These are phyloP conservation scores for Ambrosiella xylebori DNA, from an alignment of 2,329 filamentous ascomycete species.

Conservation along the genomic window DNA sequence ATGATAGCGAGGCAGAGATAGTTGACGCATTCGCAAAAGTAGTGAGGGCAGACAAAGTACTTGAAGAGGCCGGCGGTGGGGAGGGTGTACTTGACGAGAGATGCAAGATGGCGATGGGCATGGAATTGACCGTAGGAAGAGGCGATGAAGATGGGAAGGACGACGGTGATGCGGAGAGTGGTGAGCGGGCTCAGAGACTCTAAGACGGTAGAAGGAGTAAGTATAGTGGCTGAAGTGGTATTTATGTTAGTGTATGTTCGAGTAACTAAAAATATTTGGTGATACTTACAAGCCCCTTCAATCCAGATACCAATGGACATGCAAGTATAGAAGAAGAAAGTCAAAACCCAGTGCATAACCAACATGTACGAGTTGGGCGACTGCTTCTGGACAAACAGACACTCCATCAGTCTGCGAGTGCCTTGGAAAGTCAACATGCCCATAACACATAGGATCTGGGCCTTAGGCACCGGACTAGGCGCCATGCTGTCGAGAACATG, in stretches of 20 bases:
- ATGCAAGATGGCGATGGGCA: slow-evolving; percentile 52
- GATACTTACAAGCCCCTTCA: slow-evolving; percentile 51
- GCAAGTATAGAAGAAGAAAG: slow-evolving; percentile 56
- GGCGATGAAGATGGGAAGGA: slow-evolving; percentile 46
- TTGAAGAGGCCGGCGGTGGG: slow-evolving; percentile 58
- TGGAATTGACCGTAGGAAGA: slow-evolving; percentile 59
- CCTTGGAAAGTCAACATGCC: slow-evolving; percentile 61
- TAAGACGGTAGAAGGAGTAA: slow-evolving; percentile 12
- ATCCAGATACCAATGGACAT: slow-evolving; percentile 69
- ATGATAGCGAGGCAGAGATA: slow-evolving; percentile 64
- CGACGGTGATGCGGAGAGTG: slow-evolving; percentile 20
- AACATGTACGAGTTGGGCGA: slow-evolving; percentile 62
- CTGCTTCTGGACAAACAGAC: slow-evolving; percentile 43
- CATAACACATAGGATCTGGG: slow-evolving; percentile 51
- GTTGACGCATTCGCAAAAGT: slow-evolving; percentile 71
- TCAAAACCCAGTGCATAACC: slow-evolving; percentile 66
- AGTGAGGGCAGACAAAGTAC: slow-evolving; percentile 69
- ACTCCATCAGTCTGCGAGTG: slow-evolving; percentile 59
- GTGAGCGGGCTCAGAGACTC: neutral
- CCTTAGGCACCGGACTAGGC: slow-evolving; percentile 32
- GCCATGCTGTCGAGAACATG: slow-evolving; percentile 12
- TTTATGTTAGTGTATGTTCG: neutral
- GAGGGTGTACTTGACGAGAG: slow-evolving; percentile 66
- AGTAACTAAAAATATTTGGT: neutral
- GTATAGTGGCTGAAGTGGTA: slow-evolving; percentile 19